Conservation (phyloP, 2,329 filamentous ascomycete species). For the Alternaria alternata region DNA sequence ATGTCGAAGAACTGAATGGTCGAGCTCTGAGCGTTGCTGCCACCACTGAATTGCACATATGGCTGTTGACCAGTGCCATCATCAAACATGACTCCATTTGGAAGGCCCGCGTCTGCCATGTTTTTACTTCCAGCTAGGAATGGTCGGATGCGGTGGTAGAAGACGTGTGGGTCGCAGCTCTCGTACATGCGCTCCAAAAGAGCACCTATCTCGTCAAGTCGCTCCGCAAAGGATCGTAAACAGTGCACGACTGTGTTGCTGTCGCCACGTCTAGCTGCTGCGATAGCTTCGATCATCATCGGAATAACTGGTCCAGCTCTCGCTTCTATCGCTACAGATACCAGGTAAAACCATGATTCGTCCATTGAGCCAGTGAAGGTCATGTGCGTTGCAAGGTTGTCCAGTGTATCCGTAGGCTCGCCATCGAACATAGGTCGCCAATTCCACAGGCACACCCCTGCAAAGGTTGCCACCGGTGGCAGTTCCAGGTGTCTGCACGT, state of each 20-base stretch:
- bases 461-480: conserved; percentile 92
- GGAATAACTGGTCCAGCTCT: conserved; percentile 86
- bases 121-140: conserved; percentile 97
- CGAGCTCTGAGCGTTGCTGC: conserved; percentile 96
- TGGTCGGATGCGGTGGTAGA: conserved; percentile 95
- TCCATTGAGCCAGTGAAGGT: conserved; percentile 95
- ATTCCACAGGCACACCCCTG: conserved; percentile 93
- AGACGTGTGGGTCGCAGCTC: conserved; percentile 90
- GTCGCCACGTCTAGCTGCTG: conserved; percentile 77
- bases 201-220: conserved; percentile 81
- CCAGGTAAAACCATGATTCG: conserved; percentile 98
- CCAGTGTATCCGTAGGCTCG: conserved; percentile 81
- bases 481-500: conserved; percentile 82
- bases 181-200: conserved; percentile 92
- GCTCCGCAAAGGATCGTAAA: conserved; percentile 84
- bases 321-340: conserved; percentile 95
- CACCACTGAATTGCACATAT: conserved; percentile 88
- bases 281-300: conserved; percentile 86
- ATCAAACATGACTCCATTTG: conserved; percentile 87
- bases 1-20: conserved; percentile 98
- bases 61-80: conserved; percentile 72
- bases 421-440: conserved; percentile 89
- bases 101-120: conserved; percentile 92
- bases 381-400: conserved; percentile 85
- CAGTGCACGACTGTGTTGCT: conserved; percentile 75